These are phyloP conservation scores for Paralagenidium karlingii DNA, from an alignment of 352 stramenopile genomes.

Conservation along the genomic window DNA sequence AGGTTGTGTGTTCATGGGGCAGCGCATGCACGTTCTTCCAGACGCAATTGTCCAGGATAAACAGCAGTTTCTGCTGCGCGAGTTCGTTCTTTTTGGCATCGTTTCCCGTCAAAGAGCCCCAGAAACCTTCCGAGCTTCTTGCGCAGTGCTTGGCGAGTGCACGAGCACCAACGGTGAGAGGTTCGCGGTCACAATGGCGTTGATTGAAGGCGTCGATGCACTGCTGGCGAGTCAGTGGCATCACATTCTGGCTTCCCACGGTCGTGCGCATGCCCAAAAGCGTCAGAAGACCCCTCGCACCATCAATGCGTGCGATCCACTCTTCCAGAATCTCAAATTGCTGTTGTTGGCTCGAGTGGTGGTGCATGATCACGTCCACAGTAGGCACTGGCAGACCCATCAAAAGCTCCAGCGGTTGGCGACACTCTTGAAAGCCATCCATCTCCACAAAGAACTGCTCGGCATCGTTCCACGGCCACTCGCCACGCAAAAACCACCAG, in stretches of 20 bases:
- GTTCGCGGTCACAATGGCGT: slow-evolving; percentile 17
- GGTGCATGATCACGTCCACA: slow-evolving; percentile 12
- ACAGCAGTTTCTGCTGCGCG: slow-evolving; percentile 26
- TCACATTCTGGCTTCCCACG: slow-evolving; percentile 27
- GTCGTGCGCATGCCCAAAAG: slow-evolving; percentile 56
- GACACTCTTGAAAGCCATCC: slow-evolving; percentile 20
- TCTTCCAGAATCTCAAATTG: neutral
- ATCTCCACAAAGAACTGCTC: too few species aligned
- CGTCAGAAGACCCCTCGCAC: slow-evolving; percentile 43
- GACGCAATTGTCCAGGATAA: slow-evolving; percentile 34
- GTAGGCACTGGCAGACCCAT: slow-evolving; percentile 8
- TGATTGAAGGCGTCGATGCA: slow-evolving; percentile 40
- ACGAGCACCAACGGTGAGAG: slow-evolving; percentile 56
- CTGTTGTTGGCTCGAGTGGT: neutral
- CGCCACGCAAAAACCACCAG: slow-evolving; percentile 18
- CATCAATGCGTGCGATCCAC: slow-evolving; percentile 27
- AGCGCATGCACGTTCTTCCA: slow-evolving; percentile 81
- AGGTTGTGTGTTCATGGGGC: slow-evolving; percentile 44
- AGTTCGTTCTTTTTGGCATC: slow-evolving; percentile 52
- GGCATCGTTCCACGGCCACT: slow-evolving; percentile 15
- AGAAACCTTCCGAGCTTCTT: slow-evolving; percentile 53
- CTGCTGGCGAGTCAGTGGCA: slow-evolving; percentile 34
- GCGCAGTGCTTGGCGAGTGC: slow-evolving; percentile 73
- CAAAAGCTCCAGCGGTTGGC: slow-evolving; percentile 14
- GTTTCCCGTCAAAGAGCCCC: slow-evolving; percentile 41